phyloP scores from a whole-genome alignment of 805 yeast species.

The Kluyveromyces lactis region DNA sequence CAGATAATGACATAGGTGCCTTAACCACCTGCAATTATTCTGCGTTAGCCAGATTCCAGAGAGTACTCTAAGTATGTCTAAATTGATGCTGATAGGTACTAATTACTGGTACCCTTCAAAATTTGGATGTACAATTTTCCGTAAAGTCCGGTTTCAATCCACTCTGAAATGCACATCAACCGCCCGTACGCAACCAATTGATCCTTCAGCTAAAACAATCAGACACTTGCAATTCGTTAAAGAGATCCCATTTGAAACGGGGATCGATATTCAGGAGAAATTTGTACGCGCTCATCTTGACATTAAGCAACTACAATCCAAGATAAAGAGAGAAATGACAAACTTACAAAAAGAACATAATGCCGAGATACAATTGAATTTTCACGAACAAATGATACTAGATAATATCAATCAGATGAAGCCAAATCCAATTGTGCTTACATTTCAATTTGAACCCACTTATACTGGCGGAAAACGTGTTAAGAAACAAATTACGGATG shows the following conservation, averaged over 20 bases:
- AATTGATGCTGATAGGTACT: too few species aligned
- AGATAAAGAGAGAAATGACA: constrained; percentile 34
- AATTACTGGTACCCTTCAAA: too few species aligned
- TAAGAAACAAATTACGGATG: constrained; percentile 38
- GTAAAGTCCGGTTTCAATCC: too few species aligned
- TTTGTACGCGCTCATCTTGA: constrained; percentile 51
- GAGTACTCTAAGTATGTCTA: too few species aligned
- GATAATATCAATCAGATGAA: constrained; percentile 37
- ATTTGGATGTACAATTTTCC: too few species aligned
- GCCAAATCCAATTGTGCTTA: constrained; percentile 60
- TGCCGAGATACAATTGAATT: constrained; percentile 30
- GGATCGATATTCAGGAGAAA: constrained; percentile 47
- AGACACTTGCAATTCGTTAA: constrained; percentile 39
- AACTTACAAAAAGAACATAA: constrained; percentile 34
- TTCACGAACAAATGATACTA: constrained; percentile 39
- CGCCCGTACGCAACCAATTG: constrained; percentile 25
- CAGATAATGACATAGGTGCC: too few species aligned
- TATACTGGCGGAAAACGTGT: constrained; percentile 91
- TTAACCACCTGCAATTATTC: too few species aligned
- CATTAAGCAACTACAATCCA: constrained; percentile 44
- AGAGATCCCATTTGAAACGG: constrained; percentile 36
- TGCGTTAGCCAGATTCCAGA: too few species aligned
- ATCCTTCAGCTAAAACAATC: constrained; percentile 27
- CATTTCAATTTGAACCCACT: constrained; percentile 79
- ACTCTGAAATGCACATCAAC: too few species aligned